These are phyloP conservation scores for Neohortaea acidophila DNA, from an alignment of 495 filamentous ascomycete genomes.

Conservation along the genomic window DNA sequence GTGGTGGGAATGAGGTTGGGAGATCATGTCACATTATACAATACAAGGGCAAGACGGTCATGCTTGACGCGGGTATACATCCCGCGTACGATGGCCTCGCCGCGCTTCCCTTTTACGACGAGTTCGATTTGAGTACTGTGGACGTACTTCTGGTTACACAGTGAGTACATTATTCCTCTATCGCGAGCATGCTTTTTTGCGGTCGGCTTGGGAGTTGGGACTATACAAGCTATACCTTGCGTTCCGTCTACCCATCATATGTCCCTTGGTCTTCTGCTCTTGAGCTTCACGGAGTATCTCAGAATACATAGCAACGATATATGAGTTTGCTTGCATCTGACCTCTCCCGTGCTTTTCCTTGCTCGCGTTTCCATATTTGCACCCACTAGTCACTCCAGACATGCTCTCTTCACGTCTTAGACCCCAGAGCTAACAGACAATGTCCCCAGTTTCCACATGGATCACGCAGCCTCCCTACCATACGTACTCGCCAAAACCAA, in stretches of 20 bases:
- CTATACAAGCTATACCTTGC: too few relatives aligned
- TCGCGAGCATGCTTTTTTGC: too few relatives aligned
- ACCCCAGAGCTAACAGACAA: not conserved
- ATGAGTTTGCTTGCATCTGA: conserved; percentile 1
- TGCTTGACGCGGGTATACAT: conserved; percentile 96
- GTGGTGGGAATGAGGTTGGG: conserved; percentile 93
- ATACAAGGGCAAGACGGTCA: conserved; percentile 98
- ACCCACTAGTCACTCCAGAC: too few relatives aligned
- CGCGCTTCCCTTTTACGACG: conserved; percentile 90
- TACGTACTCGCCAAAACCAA: conserved; percentile 97
- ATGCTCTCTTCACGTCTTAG: too few relatives aligned
- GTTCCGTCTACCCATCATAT: too few relatives aligned
- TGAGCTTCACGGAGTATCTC: too few relatives aligned
- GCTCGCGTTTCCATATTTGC: too few relatives aligned
- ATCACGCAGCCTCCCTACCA: conserved; percentile 89
- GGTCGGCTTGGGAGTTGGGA: too few relatives aligned
- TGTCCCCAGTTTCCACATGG: conserved; percentile 64
- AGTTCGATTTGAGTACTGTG: conserved; percentile 93
- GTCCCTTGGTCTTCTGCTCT: too few relatives aligned
- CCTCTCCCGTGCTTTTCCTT: conserved; percentile 2
- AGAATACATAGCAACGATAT: conserved; percentile 18
- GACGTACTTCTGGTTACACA: conserved; percentile 96
- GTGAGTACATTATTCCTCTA: conserved; percentile 48
- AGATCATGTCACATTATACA: conserved; percentile 94
- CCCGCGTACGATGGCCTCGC: conserved; percentile 93